Conservation (phyloP, 352 stramenopile genomes). For the Phytophthora constricta region DNA sequence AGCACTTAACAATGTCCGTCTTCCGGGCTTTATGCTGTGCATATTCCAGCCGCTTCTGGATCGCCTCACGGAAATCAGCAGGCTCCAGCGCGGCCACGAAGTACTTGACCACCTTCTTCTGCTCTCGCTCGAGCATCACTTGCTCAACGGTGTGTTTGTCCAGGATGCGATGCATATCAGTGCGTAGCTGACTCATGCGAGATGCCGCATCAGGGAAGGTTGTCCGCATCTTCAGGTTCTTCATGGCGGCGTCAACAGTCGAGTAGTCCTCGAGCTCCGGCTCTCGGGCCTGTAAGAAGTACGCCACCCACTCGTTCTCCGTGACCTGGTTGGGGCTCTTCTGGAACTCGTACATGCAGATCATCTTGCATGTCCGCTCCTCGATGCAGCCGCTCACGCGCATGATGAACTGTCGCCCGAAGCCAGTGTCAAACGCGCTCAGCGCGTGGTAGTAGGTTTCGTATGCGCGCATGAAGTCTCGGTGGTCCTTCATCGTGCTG, state of each 20-base stretch:
- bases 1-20: not conserved
- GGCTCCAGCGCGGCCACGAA: not conserved
- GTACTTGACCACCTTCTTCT: conserved; percentile 3
- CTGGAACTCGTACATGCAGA: conserved; percentile 14
- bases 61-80: not conserved
- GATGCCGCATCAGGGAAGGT: conserved; percentile 4
- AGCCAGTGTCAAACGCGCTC: conserved; percentile 8
- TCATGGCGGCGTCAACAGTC: conserved; percentile 14
- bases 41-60: not conserved
- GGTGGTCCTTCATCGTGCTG: conserved; percentile 4
- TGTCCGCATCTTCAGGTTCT: conserved; percentile 9
- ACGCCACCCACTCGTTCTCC: conserved; percentile 7
- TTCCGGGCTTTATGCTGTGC: not conserved
- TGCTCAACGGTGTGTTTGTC: conserved; percentile 1
- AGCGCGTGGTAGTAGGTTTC: conserved; percentile 6
- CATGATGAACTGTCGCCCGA: conserved; percentile 14
- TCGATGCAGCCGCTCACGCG: conserved; percentile 11
- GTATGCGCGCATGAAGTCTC: conserved; percentile 11
- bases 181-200: conserved; percentile 2
- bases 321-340: conserved; percentile 11
- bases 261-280: not conserved
- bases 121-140: not conserved
- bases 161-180: conserved; percentile 13
- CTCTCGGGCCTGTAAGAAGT: not conserved
- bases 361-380: conserved; percentile 1